Percentiles rank a stretch among this genome's conserved stretches.
phyloP scores from a whole-genome alignment of 768 basidiomycete genomes.

The Brasilioporus rufonigricans region DNA sequence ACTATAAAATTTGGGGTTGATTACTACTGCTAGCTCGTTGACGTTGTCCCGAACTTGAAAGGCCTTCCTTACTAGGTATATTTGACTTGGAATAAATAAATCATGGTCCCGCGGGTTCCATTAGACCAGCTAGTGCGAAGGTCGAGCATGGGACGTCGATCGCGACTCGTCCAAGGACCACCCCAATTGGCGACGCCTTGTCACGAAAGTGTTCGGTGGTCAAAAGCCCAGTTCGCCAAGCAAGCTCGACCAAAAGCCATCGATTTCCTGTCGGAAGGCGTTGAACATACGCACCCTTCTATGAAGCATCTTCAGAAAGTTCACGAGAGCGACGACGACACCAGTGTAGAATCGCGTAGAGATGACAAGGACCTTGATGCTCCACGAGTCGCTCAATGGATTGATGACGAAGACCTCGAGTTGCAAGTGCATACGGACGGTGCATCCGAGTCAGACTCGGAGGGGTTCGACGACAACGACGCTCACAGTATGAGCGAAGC shows the following conservation, averaged over 20 bases:
- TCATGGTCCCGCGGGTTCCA: too few species aligned
- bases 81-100: too few species aligned
- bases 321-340: conserved; percentile 21
- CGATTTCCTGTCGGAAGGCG: conserved; percentile 14
- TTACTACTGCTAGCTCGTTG: too few species aligned
- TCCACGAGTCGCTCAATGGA: conserved; percentile 62
- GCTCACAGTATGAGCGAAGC: neutral
- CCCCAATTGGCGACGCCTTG: neutral
- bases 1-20: neutral
- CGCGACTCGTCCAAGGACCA: conserved; percentile 2
- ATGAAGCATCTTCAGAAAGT: neutral
- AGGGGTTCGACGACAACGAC: conserved; percentile 7
- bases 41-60: too few species aligned
- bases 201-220: neutral
- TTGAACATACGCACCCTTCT: neutral
- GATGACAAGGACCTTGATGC: conserved; percentile 34
- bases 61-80: too few species aligned
- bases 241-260: conserved; percentile 17
- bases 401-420: conserved; percentile 45
- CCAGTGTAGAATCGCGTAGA: conserved; percentile 25
- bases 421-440: conserved; percentile 11
- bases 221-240: conserved; percentile 5
- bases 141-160: conserved; percentile 8
- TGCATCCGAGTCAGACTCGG: conserved; percentile 7
- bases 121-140: too few species aligned